Percentiles rank a stretch among this genome's conserved stretches.
phyloP scores from a whole-genome alignment of 83 land plant genomes.

The Picea mariana region DNA sequence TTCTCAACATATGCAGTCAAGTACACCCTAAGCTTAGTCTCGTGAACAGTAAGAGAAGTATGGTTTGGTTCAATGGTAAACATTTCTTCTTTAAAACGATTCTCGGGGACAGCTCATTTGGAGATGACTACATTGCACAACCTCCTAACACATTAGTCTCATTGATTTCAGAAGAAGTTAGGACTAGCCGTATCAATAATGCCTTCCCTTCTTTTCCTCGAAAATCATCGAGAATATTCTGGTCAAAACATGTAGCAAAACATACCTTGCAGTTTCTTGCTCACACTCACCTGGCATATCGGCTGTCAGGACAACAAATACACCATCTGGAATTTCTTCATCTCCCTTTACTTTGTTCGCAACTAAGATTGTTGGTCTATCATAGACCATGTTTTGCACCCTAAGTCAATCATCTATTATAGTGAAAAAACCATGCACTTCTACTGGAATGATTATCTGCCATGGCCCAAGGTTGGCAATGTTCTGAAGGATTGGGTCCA shows the following conservation, averaged over 20 bases:
- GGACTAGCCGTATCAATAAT: no score
- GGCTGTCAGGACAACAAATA: constrained; percentile 25
- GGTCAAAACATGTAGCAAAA: background rate
- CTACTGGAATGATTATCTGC: constrained; percentile 68
- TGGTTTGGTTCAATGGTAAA: no score
- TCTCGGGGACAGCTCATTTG: no score
- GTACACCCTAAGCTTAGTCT: no score
- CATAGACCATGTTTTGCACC: constrained; percentile 47
- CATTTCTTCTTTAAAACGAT: no score
- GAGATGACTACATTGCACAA: no score
- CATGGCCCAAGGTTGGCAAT: constrained; percentile 62
- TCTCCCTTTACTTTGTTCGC: constrained; percentile 59
- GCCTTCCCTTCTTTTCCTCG: no score
- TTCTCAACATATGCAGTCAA: no score
- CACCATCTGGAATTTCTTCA: constrained; percentile 73
- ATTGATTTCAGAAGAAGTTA: no score
- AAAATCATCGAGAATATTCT: no score
- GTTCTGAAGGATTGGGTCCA: constrained; percentile 38
- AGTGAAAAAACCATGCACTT: constrained; percentile 45
- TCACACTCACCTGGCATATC: constrained; percentile 74
- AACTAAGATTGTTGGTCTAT: constrained; percentile 52
- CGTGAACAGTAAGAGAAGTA: no score
- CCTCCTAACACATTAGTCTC: no score
- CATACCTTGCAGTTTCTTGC: constrained; percentile 23
- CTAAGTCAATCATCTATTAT: constrained; percentile 38